Base-by-base conservation (phyloP, 176 grass and related monocot genomes). In the Oryza longistaminata region DNA sequence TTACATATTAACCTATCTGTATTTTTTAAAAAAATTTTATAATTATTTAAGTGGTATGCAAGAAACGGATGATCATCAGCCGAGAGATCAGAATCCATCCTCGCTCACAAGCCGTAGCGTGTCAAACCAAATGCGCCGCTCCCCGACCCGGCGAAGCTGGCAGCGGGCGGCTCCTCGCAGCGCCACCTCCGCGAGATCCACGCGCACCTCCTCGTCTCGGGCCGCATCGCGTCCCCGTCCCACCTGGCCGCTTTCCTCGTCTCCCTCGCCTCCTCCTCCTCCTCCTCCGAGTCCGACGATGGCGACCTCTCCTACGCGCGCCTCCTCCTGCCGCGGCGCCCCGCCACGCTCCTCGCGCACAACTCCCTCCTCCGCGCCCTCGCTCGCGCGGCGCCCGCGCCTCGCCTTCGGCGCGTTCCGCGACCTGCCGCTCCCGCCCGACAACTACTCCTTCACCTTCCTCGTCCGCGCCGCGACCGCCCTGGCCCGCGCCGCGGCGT, bases 361-460 rank as follows among this genome's bases (percentile, higher is more conserved):
- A 94, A 88, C 39, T 85, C 78, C 14, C 74, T 94, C 44, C 80
- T 94, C 74, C 90, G 90, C 52, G 81, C 87, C 64, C 85, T 91
- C 69, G 85, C 87, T 37, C 87, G 82, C 43, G 89, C 73, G 78
- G 15, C 50, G 72, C 31, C 86, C 89, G 8, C 5, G 25, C 60
- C 87, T 82, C 52, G 64, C 89, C 42, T 94, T 94, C 39, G 64
- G 17, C 53, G 83, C 88, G 45, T 92, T 87, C 82, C 81, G 78
- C 44, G 87, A 70, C 50, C 89, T 94, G 33, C 92, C 88, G 43
- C 81, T 94, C 26, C 67, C 74, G 42, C 92, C 92, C 11, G 90
- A 94, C 45, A 26, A 87, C 78, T 90, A 70, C 85, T 87, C 92
- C 29, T 87, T 92, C 85, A 94, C 65, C 70, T 92, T 90, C 90